Conservation (phyloP, 345 rosid species). For the Populus ilicifolia region DNA sequence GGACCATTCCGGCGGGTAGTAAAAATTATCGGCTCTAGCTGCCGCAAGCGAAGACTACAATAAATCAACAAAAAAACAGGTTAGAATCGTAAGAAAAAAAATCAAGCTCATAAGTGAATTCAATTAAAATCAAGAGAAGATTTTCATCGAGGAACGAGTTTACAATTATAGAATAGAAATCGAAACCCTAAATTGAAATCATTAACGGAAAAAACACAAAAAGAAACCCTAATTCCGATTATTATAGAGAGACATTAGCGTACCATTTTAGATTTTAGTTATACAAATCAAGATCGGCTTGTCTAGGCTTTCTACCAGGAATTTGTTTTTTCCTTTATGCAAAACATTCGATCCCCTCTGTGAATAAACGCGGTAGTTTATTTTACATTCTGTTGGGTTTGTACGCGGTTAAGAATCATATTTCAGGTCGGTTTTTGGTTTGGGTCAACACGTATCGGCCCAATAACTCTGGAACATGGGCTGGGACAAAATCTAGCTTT, state of each 20-base stretch:
- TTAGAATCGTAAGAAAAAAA: background rate
- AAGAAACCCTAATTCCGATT: background rate
- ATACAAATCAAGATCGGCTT: background rate
- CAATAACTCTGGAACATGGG: background rate
- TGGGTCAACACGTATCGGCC: background rate
- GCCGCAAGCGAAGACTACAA: slow-evolving; percentile 93
- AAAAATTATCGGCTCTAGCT: slow-evolving; percentile 95
- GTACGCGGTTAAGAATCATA: background rate
- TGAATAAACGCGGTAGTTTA: background rate
- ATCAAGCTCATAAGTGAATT: background rate
- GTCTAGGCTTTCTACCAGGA: background rate
- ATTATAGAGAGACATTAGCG: background rate
- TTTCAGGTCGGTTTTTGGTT: too few relatives aligned
- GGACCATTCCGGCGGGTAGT: slow-evolving; percentile 96
- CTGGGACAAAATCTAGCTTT: background rate
- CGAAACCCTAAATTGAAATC: background rate
- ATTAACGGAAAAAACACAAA: background rate
- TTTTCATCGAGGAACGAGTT: background rate
- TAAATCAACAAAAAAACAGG: slow-evolving; percentile 3
- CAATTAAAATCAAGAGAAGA: background rate
- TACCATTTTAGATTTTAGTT: slow-evolving; percentile 11
- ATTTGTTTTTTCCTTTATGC: background rate
- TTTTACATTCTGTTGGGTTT: background rate
- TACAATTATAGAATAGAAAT: background rate
- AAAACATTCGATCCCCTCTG: too few relatives aligned